These are phyloP conservation scores for Arthrobotrys iridis DNA, from an alignment of 2,329 filamentous ascomycete genomes.

Conservation along the genomic window DNA sequence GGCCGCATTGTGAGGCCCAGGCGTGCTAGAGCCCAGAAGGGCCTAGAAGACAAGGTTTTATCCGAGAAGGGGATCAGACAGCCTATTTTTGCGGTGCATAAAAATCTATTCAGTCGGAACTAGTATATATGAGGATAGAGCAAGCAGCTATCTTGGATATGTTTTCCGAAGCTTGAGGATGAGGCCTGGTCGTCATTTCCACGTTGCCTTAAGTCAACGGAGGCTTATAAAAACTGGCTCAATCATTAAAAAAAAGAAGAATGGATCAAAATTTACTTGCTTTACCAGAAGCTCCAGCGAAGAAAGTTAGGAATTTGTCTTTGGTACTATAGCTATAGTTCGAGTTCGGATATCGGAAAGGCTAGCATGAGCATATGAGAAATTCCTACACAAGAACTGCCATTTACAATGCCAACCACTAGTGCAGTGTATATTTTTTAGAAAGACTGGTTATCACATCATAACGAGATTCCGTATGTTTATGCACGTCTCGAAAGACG, in stretches of 20 bases:
- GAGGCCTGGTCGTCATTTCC: neutral
- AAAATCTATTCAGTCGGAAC: neutral
- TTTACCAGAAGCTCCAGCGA: neutral
- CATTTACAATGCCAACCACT: neutral
- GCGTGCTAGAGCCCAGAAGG: slow-evolving; percentile 7
- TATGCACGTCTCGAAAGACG: slow-evolving; percentile 1
- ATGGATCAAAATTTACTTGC: neutral
- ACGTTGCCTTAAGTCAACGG: neutral
- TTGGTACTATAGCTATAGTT: neutral
- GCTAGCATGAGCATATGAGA: neutral
- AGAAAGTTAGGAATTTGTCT: neutral
- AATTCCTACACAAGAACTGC: neutral
- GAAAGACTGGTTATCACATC: neutral
- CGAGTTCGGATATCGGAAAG: neutral
- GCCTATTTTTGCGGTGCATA: neutral
- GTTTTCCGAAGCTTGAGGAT: neutral
- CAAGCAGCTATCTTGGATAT: neutral
- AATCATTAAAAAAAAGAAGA: neutral
- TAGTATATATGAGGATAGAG: neutral
- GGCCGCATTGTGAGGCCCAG: slow-evolving; percentile 36
- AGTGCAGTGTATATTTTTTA: slow-evolving; percentile 10
- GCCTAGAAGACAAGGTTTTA: slow-evolving; percentile 10
- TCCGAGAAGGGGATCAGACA: slow-evolving; percentile 5
- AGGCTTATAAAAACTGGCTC: neutral
- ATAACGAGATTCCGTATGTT: neutral